These are phyloP conservation scores for Erysimum cheiranthoides DNA, from an alignment of 345 rosid genomes.

Conservation along the genomic window DNA sequence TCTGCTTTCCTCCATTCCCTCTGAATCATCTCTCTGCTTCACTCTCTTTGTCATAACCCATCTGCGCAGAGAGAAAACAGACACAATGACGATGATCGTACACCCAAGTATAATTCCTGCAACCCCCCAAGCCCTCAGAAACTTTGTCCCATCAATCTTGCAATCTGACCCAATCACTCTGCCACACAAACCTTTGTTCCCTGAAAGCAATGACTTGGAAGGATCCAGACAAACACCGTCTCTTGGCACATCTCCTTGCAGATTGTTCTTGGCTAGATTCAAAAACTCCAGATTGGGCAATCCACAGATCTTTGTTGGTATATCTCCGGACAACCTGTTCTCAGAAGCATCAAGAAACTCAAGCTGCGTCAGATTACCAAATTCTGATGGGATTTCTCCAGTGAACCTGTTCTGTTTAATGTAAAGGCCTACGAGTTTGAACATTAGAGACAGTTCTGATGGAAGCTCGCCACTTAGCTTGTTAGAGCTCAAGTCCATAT, in stretches of 20 bases:
- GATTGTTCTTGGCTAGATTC: slow-evolving; percentile 59
- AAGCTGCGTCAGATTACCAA: slow-evolving; percentile 71
- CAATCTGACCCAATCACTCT: slow-evolving; percentile 56
- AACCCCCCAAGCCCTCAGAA: slow-evolving; percentile 60
- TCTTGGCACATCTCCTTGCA: slow-evolving; percentile 70
- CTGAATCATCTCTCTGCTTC: slow-evolving; percentile 53
- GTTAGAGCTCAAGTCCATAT: slow-evolving; percentile 79
- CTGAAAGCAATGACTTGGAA: slow-evolving; percentile 54
- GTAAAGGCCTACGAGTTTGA: slow-evolving; percentile 76
- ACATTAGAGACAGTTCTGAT: slow-evolving; percentile 56
- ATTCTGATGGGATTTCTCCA: slow-evolving; percentile 64
- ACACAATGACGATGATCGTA: slow-evolving; percentile 45
- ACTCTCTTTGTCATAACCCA: slow-evolving; percentile 50
- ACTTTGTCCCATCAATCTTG: slow-evolving; percentile 43
- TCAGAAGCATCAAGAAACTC: slow-evolving; percentile 65
- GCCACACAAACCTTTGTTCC: slow-evolving; percentile 73
- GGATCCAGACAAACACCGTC: slow-evolving; percentile 65
- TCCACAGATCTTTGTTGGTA: slow-evolving; percentile 67
- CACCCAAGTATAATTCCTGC: slow-evolving; percentile 56
- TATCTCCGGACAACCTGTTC: slow-evolving; percentile 65
- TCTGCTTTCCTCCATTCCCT: slow-evolving; percentile 59
- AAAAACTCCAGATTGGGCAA: slow-evolving; percentile 53
- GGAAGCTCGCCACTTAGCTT: slow-evolving; percentile 70
- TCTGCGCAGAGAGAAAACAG: slow-evolving; percentile 52
- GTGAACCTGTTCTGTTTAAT: slow-evolving; percentile 70